phyloP scores from a whole-genome alignment of 345 rosid genomes.

The Balakata baccata region DNA sequence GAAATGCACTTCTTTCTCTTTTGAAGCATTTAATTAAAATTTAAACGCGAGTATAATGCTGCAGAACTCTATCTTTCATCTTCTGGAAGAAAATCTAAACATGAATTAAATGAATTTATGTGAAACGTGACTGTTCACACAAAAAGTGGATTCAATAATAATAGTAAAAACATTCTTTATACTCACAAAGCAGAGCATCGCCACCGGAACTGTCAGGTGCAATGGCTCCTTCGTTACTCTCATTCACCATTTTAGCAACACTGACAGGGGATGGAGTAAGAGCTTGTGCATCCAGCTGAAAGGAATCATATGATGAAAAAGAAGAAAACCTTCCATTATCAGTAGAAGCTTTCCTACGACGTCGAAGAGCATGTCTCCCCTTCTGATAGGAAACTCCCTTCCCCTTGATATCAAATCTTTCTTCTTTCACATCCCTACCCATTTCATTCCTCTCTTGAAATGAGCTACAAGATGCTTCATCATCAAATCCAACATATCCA shows the following conservation, averaged over 20 bases:
- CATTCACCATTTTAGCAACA: slow-evolving; percentile 24
- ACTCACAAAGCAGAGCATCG: slow-evolving; percentile 22
- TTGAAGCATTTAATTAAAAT: background rate
- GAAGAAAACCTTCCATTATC: slow-evolving; percentile 29
- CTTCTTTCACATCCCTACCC: slow-evolving; percentile 29
- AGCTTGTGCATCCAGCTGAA: slow-evolving; percentile 15
- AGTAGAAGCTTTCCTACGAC: slow-evolving; percentile 31
- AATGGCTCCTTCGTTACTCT: slow-evolving; percentile 21
- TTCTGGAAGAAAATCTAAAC: background rate
- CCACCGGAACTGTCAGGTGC: slow-evolving; percentile 23
- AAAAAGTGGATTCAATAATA: background rate
- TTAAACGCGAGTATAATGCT: background rate
- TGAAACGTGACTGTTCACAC: background rate
- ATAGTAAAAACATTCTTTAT: background rate
- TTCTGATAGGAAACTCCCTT: slow-evolving; percentile 32
- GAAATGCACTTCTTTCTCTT: background rate
- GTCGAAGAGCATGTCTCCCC: slow-evolving; percentile 40
- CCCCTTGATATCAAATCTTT: slow-evolving; percentile 30
- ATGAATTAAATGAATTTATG: background rate
- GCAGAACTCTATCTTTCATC: background rate
- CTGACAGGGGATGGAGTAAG: slow-evolving; percentile 33
- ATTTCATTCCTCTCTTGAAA: slow-evolving; percentile 13
- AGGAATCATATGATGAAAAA: slow-evolving; percentile 38
- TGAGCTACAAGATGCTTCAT: slow-evolving; percentile 28
- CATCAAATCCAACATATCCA: slow-evolving; percentile 26